phyloP scores from a whole-genome alignment of 257 asterid genomes.

The Scutellaria baicalensis region DNA sequence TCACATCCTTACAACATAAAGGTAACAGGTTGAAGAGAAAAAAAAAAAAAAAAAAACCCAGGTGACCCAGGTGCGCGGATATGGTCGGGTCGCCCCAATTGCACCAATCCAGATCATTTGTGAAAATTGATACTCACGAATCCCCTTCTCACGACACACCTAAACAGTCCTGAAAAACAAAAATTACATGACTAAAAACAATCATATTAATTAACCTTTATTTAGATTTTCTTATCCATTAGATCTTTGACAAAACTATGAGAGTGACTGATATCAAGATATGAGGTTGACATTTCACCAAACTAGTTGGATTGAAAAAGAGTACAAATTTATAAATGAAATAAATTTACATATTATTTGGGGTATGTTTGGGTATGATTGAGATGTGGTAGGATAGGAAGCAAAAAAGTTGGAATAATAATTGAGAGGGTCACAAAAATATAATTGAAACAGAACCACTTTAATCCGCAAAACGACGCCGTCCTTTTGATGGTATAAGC shows the following conservation, averaged over 20 bases:
- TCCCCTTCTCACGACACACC: too few relatives aligned
- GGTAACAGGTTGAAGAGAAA: too few relatives aligned
- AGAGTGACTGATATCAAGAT: neutral
- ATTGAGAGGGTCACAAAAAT: conserved; percentile 9
- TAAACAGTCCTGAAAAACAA: too few relatives aligned
- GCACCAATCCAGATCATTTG: too few relatives aligned
- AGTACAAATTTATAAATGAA: too few relatives aligned
- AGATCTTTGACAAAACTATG: neutral
- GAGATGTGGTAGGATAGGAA: neutral
- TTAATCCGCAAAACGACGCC: conserved; percentile 18
- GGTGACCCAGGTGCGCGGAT: too few relatives aligned
- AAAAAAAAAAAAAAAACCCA: too few relatives aligned
- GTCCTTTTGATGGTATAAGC: conserved; percentile 20
- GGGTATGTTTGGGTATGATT: conserved; percentile 10
- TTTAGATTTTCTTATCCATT: neutral
- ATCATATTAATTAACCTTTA: neutral
- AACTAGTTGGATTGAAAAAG: neutral
- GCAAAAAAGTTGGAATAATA: conserved; percentile 18
- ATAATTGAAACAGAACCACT: conserved; percentile 18
- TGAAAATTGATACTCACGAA: too few relatives aligned
- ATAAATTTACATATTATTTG: too few relatives aligned
- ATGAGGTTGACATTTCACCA: neutral
- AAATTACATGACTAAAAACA: too few relatives aligned
- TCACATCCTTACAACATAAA: too few relatives aligned
- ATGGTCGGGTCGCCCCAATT: too few relatives aligned